Base-by-base conservation (phyloP, 805 yeast genomes). In the Cephaloascus fragrans region DNA sequence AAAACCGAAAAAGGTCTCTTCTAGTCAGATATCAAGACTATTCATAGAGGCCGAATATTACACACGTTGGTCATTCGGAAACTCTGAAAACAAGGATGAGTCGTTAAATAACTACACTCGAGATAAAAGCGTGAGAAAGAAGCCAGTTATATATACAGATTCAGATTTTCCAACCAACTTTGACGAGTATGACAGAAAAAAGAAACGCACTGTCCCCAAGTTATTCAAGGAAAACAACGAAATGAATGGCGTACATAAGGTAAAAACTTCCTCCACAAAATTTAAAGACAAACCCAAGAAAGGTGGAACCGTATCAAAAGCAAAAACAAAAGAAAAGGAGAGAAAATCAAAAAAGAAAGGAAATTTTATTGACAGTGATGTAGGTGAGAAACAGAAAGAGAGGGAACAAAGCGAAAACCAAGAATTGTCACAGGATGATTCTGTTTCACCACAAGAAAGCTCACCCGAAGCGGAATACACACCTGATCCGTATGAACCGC, bases 401-500 rank as follows among this genome's bases (percentile, higher is more conserved):
- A 26, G 19, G 4, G 42, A 32, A 17, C 8, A n/a, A 5, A 4
- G 23, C 4, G 37, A 16, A 35, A 23, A 28, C 14, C 5, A 40
- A 38, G 36, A 23, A 29, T 4, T 36, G 36, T 23, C 29, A 37
- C 5, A 37, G 36, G 29, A 35, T 37, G 3, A 40, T 38, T 26
- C 39, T 38, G 37, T 36, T 33, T 9, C 29, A 26, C 29, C 29
- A 9, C 41, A 42, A 34, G 45, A 31, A 39, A 46, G n/a, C 17
- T 41, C 34, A 36, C 39, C 10, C 34, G 43, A 40, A 20, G 38
- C 40, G n/a, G 39, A 18, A 10, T 28, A 39, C 3, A 39, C 37
- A 15, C 43, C 39, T 34, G 18, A 34, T 26, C 16, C 19, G 15
- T 28, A 37, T 41, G 10, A 46, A 43, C 34, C 52, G 58, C 55